Conservation (phyloP, 306 rosid species). For the Cicer arietinum region DNA sequence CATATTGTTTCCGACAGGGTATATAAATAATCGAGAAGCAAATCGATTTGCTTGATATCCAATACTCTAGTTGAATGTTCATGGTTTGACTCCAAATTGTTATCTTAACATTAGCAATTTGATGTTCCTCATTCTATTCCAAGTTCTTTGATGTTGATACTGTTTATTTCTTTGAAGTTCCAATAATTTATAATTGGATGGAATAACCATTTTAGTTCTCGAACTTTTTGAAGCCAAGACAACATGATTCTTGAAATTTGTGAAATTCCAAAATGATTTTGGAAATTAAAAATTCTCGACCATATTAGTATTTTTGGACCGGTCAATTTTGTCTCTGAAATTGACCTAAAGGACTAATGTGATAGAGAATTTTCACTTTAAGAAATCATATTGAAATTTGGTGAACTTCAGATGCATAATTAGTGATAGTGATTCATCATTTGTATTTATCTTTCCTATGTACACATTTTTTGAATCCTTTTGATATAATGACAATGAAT, state of each 20-base stretch:
- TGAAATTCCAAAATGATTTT: not conserved
- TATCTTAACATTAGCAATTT: constrained; percentile 6
- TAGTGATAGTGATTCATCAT: not conserved
- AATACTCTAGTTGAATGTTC: not conserved
- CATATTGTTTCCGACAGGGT: constrained; percentile 7
- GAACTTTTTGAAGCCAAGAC: not conserved
- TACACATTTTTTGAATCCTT: not conserved
- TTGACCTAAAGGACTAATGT: not conserved
- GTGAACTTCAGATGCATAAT: not conserved
- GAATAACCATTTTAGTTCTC: not conserved
- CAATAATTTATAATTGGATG: not conserved
- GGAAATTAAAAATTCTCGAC: not conserved
- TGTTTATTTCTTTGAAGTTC: constrained; percentile 12
- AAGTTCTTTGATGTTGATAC: not conserved
- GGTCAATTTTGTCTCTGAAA: not conserved
- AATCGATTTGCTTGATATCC: constrained; percentile 3
- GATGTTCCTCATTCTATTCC: constrained; percentile 4
- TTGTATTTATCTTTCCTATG: not conserved
- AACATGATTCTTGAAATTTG: not conserved
- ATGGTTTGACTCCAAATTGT: not conserved
- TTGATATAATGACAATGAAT: constrained; percentile 5
- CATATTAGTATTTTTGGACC: not conserved
- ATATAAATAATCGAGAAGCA: constrained; percentile 26
- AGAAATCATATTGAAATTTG: not conserved
- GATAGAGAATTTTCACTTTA: not conserved